Evolutionary conservation across 1,139 yeast genomes (phyloP), one percentile per base, ranked within the genome.

Genomic region (Scheffersomyces segobiensis): DNA sequence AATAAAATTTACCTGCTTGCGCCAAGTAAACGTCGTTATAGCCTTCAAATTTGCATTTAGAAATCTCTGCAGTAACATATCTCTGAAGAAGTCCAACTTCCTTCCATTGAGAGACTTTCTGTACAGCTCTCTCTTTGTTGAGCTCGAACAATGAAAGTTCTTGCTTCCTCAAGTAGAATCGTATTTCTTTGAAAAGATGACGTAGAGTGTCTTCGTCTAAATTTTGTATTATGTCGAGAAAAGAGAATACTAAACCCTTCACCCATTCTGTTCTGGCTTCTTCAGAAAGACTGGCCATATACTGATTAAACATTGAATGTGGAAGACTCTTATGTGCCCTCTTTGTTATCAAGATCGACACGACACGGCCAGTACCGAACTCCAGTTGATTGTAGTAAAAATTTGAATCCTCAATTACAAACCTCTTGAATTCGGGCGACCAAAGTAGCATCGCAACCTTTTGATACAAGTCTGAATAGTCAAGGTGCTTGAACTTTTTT

Each of bases 71-170:
- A 14, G 21, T 8, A 8, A 48, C 17, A 10, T 20, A 48, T 20
- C 24, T 48, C 10, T 21, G 14, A 48, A 48, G 50, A 2, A 20
- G 26, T 48, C 18, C 10, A 20, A 48, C 19, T 6, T 48, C 50
- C n/a, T 14, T 48, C 50, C 50, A 48, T 20, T 48, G 17, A 21
- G 26, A 24, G 10, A 57, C 20, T 20, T 52, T 55, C 17, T 20
- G 8, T 5, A 54, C 10, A 10, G 53, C 26, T 19, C 42, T 46
- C 19, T 53, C 53, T 32, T 56, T 52, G 55, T 57, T 54, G 19
- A 58, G 19, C n/a, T 32, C 47, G 5, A 46, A 52, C 53, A 63
- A 57, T 1, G 58, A 56, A 26, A 56, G 57, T 20, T 56, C 50
- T n/a, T 58, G 52, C 5, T 18, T 42, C 32, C 57, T 59, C 52